Evolutionary conservation across 2,329 filamentous ascomycete species (phyloP).

Genomic region (Ophiostoma ips): DNA sequence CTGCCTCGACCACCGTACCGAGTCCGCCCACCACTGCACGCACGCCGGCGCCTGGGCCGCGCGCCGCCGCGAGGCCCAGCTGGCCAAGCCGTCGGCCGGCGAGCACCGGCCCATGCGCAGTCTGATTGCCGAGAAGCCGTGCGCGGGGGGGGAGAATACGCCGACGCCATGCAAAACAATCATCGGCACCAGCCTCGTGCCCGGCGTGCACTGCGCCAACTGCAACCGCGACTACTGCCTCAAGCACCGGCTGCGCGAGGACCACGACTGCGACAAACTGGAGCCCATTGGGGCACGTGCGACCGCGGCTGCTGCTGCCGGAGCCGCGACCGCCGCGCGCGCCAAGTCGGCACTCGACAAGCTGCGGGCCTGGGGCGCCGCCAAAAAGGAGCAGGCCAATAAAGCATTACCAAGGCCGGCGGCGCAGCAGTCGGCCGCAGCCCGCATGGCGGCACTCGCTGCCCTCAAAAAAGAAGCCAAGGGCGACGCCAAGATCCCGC

Average conservation of each 20-base stretch:
- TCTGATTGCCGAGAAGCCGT: conserved; percentile 48
- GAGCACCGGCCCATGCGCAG: conserved; percentile 41
- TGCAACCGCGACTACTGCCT: conserved; percentile 67
- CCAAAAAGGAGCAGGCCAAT: conserved; percentile 52
- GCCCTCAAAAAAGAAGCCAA: conserved; percentile 77
- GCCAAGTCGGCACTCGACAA: conserved; percentile 62
- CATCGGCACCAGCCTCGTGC: conserved; percentile 53
- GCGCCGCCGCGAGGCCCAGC: conserved; percentile 39
- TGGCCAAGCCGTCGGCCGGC: conserved; percentile 39
- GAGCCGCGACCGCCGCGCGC: conserved; percentile 43
- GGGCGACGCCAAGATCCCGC: conserved; percentile 68
- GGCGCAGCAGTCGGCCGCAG: conserved; percentile 38
- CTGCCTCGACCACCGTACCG: conserved; percentile 87
- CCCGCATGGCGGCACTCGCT: conserved; percentile 55
- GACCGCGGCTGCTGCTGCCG: conserved; percentile 14
- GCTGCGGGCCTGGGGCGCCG: conserved; percentile 65
- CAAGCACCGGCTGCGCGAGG: conserved; percentile 61
- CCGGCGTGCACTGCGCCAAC: conserved; percentile 55
- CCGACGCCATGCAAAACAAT: conserved; percentile 51
- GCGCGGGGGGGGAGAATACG: conserved; percentile 31
- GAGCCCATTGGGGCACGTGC: conserved; percentile 38
- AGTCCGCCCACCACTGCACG: conserved; percentile 60
- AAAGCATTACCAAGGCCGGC: conserved; percentile 45
- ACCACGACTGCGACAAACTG: conserved; percentile 74
- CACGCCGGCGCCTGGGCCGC: conserved; percentile 49